Evolutionary conservation across 306 rosid species (phyloP), one percentile per base, ranked within the genome.

Genomic region (Elaeagnus macrophylla): DNA sequence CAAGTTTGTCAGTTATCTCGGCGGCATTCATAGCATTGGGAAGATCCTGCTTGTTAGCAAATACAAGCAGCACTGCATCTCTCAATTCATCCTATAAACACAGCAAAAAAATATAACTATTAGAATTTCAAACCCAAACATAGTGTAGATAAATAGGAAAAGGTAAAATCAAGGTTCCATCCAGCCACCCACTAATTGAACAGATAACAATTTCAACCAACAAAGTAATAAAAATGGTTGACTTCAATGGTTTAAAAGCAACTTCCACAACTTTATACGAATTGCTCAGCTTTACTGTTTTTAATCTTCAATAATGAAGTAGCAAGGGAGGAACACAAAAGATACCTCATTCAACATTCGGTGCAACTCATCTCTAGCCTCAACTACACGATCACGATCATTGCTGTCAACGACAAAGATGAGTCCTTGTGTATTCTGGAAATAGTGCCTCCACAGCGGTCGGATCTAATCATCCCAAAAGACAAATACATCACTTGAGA

Each of bases 21-120:
- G 88, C 88, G 69, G 88, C 81, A 75, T 81, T 77, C 88, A 81
- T 81, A 40, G 84, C 82, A 71, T 79, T 76, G 15, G 89, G 89
- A 76, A 82, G 85, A 66, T 82, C 89, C 79, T 79, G 89, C 63
- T 82, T 79, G 75, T 82, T 82, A 15, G 89, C 85, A 60, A 82
- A 79, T 51, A 79, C 85, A 69, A 82, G 81, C 66, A 82, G 72
- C 50, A 82, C 85, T 2, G 89, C 83, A 53, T 82, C 89, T 76
- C 79, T 73, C 53, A 82, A 59, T 51, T 76, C 89, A 41, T 82
- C 89, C 89, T 82, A 57, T 52, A 20, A 20, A 20, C 25, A 20
- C 32, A 1, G 32, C n/a, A n/a, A 20, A 20, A 20, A 20, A 20
- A 1, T 20, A 20, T 20, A 20, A 20, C 3, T 20, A 20, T 20